Base-by-base conservation (phyloP, 1,139 yeast genomes). In the Taiozyma sp. region DNA sequence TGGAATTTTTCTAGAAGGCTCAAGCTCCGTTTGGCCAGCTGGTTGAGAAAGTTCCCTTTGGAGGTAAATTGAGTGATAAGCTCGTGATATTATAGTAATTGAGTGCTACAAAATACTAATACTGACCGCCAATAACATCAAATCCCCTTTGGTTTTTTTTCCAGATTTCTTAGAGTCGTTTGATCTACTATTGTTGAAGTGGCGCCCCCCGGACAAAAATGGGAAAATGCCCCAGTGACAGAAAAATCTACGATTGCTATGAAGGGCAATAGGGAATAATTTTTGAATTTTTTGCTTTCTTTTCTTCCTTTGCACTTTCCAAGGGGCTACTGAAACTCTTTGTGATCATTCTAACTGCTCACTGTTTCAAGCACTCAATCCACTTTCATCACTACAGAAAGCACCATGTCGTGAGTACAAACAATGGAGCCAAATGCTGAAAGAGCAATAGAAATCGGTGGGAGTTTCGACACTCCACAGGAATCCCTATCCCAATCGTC, bases 351-450 rank as follows among this genome's bases (percentile, higher is more conserved):
- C 27, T 30, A 30, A 29, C 13, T 13, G n/a, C 19, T 13, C 19
- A 32, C 36, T 14, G 19, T n/a, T 13, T 32, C 16, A 32, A 32
- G 19, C 36, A n/a, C 19, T 32, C 36, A 32, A n/a, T n/a, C 10
- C 19, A 14, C 36, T 8, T 13, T n/a, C 36, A 32, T 32, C n/a
- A 32, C 19, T n/a, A 32, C 10, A 23, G 42, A 23, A 42, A 28
- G n/a, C 29, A 43, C 44, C 27, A 48, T 48, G 51, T 48, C 51
- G 51, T 48, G 29, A 32, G 51, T 48, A 24, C 6, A 13, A 24
- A 42, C 16, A 30, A n/a, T 10, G 23, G 36, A 32, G 36, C 19
- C 19, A 32, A 42, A 28, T 16, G 34, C 34, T 42, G 30, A 16
- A 42, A n/a, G 19, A n/a, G 44, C 44, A 42, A 42, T n/a, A 13